Base-by-base conservation (phyloP, 345 rosid genomes). In the Camelina neglecta region DNA sequence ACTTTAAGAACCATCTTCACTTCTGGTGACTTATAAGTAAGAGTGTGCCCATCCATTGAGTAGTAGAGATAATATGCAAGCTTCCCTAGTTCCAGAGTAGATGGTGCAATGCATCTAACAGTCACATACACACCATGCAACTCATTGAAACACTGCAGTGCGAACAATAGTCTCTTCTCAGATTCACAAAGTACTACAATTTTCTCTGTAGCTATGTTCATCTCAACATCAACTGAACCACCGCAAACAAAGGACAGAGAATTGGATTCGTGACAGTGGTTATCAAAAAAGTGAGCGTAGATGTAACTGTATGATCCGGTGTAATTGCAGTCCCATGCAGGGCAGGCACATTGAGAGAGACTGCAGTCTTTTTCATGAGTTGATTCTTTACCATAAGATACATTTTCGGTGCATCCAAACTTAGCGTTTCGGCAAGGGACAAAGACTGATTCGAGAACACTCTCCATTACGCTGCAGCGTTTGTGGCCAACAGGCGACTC, bases 391-490 rank as follows among this genome's bases (percentile, higher is more conserved):
- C 71, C 65, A 60, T 66, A 86, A 68, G 71, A 55, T 49, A 71
- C 20, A 3, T 8, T 50, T 45, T 64, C 71, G 44, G 44, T 44
- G 64, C 89, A 89, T 4, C 88, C 90, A 16, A 78, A 79, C 58
- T 74, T 73, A 2, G 78, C 54, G 59, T 84, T 75, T 74, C 2
- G 80, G 83, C 92, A 89, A 4, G 62, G n/a, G 21, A 77, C 16
- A 66, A 58, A 55, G 51, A 75, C 62, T 11, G 90, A 77, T 69
- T 81, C 85, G 18, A 83, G 60, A 42, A 82, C 75, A 57, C 75
- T 82, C 73, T 86, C 92, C 49, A 82, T 79, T 8, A 83, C 86
- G 53, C 84, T 76, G 65, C 86, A 82, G 1, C 92, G 83, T 48
- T 23, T 80, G 65, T 80, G 68, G 11, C 92, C 84, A 8, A 84